Evolutionary conservation across 768 basidiomycete species (phyloP).

Genomic region (Coprinopsis cinerea): DNA sequence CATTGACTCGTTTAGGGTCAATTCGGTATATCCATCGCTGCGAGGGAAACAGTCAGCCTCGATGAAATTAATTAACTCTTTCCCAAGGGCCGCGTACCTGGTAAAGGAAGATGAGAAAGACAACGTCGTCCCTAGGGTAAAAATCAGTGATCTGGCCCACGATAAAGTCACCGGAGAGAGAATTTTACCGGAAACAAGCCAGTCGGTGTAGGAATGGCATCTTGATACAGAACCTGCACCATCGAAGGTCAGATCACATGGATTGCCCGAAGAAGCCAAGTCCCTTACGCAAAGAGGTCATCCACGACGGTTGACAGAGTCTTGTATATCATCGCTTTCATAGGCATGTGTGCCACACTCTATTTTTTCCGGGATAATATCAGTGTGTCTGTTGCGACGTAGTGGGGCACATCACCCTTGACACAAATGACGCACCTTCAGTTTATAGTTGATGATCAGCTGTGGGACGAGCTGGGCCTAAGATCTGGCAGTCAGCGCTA

Average conservation of each 20-base stretch:
- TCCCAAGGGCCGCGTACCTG: constrained; percentile 50
- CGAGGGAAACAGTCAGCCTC: constrained; percentile 16
- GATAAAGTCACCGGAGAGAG: constrained; percentile 17
- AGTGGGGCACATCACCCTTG: constrained; percentile 2
- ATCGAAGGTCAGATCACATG: constrained; percentile 12
- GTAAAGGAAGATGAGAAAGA: constrained; percentile 89
- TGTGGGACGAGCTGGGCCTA: constrained; percentile 84
- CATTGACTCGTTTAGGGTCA: constrained; percentile 92
- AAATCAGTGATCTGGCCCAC: constrained; percentile 15
- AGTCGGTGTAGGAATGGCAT: constrained; percentile 95
- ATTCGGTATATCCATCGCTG: constrained; percentile 97
- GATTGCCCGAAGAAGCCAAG: constrained; percentile 1
- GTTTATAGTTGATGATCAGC: constrained; percentile 94
- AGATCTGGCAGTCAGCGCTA: constrained; percentile 7
- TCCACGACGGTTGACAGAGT: constrained; percentile 86
- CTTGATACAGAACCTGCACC: constrained; percentile 80
- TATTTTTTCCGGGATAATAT: constrained; percentile 21
- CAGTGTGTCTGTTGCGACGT: too few relatives aligned
- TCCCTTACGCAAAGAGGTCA: constrained; percentile 80
- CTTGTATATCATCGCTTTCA: constrained; percentile 98
- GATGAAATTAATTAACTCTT: not conserved
- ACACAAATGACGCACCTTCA: constrained; percentile 62
- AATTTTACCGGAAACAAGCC: constrained; percentile 64
- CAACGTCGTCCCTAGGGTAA: constrained; percentile 64
- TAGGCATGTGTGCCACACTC: constrained; percentile 97